Evolutionary conservation across 352 stramenopile genomes (phyloP).

Genomic region (Blastocystis sp.): DNA sequence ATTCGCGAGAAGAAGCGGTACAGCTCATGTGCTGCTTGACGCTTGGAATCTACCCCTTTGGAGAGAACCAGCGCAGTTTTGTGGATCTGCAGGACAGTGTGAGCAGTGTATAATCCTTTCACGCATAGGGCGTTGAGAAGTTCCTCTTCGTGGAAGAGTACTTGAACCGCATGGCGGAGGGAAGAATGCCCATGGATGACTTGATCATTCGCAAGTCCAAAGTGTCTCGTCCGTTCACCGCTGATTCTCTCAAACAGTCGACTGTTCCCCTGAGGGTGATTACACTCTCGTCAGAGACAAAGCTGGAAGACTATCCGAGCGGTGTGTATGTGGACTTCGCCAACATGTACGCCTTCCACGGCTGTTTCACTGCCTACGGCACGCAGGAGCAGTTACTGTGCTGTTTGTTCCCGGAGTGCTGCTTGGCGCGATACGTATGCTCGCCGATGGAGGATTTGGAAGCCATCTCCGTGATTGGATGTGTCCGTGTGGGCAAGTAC

Average conservation of each 20-base stretch:
- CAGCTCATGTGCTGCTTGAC: slow-evolving; percentile 41
- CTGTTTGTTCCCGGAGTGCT: slow-evolving; percentile 17
- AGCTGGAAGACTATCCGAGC: neutral
- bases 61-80: neutral
- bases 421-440: neutral
- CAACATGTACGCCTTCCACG: neutral
- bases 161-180: slow-evolving; percentile 25
- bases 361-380: neutral
- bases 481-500: slow-evolving; percentile 14
- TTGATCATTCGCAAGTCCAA: neutral
- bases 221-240: neutral
- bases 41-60: neutral
- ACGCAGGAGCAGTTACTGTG: slow-evolving; percentile 49
- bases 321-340: slow-evolving; percentile 20
- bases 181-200: neutral
- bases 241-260: neutral
- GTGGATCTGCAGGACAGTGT: neutral
- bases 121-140: neutral
- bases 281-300: neutral
- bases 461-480: slow-evolving; percentile 11
- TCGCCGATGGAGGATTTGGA: neutral
- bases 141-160: slow-evolving; percentile 61
- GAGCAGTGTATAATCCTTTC: neutral
- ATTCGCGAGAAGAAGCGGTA: neutral
- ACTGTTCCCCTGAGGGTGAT: slow-evolving; percentile 15